These are phyloP conservation scores for Trametes hirsuta DNA, from an alignment of 1,284 basidiomycete species.

Conservation along the genomic window DNA sequence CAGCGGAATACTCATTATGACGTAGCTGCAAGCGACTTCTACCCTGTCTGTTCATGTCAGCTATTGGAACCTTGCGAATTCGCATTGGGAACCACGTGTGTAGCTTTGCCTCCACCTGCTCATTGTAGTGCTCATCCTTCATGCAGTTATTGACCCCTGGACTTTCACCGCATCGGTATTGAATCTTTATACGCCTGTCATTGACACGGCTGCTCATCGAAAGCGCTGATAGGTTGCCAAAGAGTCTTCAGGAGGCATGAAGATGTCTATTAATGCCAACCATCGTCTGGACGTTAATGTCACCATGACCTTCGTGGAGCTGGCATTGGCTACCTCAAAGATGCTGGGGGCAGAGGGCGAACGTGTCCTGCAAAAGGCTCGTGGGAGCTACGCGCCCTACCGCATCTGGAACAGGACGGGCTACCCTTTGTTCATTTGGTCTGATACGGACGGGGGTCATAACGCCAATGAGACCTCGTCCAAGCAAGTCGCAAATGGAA, in stretches of 20 bases:
- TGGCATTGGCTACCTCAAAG: conserved; percentile 76
- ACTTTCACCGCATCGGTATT: conserved; percentile 77
- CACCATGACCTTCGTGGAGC: conserved; percentile 90
- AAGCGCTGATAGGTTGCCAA: conserved; percentile 48
- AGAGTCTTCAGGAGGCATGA: conserved; percentile 60
- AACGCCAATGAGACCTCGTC: conserved; percentile 49
- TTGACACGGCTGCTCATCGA: background rate
- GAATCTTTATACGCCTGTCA: background rate
- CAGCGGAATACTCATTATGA: background rate
- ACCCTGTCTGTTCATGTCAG: conserved; percentile 84
- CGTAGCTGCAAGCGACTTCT: conserved; percentile 80
- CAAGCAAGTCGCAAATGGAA: conserved; percentile 70
- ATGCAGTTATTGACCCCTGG: conserved; percentile 94
- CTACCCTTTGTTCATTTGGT: conserved; percentile 80
- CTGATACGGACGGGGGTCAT: conserved; percentile 64
- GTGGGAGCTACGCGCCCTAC: conserved; percentile 93
- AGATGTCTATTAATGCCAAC: conserved; percentile 71
- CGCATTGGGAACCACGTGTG: conserved; percentile 97
- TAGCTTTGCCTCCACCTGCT: conserved; percentile 9
- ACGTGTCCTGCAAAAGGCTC: conserved; percentile 68
- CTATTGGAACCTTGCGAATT: conserved; percentile 98
- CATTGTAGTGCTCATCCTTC: background rate
- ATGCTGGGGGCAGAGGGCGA: conserved; percentile 80
- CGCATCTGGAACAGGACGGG: conserved; percentile 92
- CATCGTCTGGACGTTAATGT: conserved; percentile 93